Percentiles rank a stretch among this genome's conserved stretches.
These are phyloP conservation scores for Starmerella scarabaei DNA, from an alignment of 805 yeast species.

Conservation along the genomic window DNA sequence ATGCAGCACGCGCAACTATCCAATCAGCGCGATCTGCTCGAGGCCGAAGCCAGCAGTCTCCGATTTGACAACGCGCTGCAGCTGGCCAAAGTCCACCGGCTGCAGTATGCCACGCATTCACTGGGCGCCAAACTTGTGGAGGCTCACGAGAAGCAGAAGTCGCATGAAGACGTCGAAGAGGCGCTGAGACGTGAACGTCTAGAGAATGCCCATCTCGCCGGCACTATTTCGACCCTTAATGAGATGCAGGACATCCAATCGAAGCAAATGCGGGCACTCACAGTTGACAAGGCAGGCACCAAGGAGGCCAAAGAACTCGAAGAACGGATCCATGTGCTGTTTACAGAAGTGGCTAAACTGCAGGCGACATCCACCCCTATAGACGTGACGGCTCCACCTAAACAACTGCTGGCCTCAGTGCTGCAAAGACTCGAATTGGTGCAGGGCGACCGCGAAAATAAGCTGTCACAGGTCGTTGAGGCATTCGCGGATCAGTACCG, in stretches of 20 bases:
- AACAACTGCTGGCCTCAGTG: no score
- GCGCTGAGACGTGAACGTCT: slow-evolving; percentile 6
- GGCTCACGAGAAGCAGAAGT: slow-evolving; percentile 4
- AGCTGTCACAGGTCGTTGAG: slow-evolving; percentile 6
- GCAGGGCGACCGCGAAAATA: slow-evolving; percentile 5
- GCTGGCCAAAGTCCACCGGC: slow-evolving; percentile 11
- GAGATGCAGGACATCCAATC: slow-evolving; percentile 1
- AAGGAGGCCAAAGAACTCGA: slow-evolving; percentile 2
- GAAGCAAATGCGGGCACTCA: not conserved
- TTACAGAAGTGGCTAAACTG: slow-evolving; percentile 4
- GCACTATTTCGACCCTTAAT: slow-evolving; percentile 3
- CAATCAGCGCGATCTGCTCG: slow-evolving; percentile 16
- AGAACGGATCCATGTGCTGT: slow-evolving; percentile 2
- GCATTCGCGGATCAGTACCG: slow-evolving; percentile 14
- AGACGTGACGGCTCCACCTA: no score
- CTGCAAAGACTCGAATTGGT: slow-evolving; percentile 1
- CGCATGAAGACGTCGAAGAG: slow-evolving; percentile 3
- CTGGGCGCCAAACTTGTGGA: slow-evolving; percentile 15
- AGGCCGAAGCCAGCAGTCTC: slow-evolving; percentile 11
- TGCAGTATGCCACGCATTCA: slow-evolving; percentile 15
- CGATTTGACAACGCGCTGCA: slow-evolving; percentile 18
- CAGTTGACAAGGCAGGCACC: not conserved
- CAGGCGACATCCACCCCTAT: slow-evolving; percentile 5
- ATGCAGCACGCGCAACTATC: slow-evolving; percentile 9
- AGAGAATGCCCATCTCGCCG: not conserved